phyloP scores from a whole-genome alignment of 2,329 filamentous ascomycete species.

The Plenodomus tracheiphilus region DNA sequence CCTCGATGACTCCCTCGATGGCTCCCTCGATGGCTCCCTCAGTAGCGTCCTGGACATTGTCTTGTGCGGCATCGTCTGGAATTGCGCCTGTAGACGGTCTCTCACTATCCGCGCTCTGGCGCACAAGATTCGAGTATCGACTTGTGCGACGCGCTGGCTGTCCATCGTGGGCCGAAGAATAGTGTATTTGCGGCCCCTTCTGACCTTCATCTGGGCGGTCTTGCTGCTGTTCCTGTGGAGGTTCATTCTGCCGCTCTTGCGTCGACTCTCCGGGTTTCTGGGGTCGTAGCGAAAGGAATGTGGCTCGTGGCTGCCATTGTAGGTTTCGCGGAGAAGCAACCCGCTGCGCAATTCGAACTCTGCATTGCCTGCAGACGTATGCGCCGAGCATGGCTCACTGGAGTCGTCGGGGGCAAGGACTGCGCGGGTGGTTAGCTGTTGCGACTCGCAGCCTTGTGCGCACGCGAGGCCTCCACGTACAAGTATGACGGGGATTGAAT shows the following conservation, averaged over 20 bases:
- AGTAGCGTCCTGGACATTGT: too few species aligned
- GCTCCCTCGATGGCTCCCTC: neutral
- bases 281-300: slow-evolving; percentile 34
- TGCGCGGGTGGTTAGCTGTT: neutral
- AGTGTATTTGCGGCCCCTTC: slow-evolving; percentile 1
- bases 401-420: neutral
- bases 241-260: neutral
- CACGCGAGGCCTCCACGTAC: neutral
- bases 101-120: neutral
- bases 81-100: neutral
- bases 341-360: slow-evolving; percentile 24
- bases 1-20: slow-evolving; percentile 5
- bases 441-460: neutral
- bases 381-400: slow-evolving; percentile 31
- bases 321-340: slow-evolving; percentile 7
- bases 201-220: slow-evolving; percentile 1
- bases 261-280: neutral
- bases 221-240: slow-evolving; percentile 5
- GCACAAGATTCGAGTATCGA: neutral
- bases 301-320: slow-evolving; percentile 39
- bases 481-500: neutral
- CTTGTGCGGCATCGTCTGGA: too few species aligned
- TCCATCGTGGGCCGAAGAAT: neutral
- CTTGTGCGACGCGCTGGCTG: neutral
- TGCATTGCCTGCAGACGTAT: slow-evolving; percentile 41